A percentile compares a stretch with the other conserved stretches of the same genome.
phyloP scores from a whole-genome alignment of 371 early-diverging fungal species.

The Rhizopus delemar region DNA sequence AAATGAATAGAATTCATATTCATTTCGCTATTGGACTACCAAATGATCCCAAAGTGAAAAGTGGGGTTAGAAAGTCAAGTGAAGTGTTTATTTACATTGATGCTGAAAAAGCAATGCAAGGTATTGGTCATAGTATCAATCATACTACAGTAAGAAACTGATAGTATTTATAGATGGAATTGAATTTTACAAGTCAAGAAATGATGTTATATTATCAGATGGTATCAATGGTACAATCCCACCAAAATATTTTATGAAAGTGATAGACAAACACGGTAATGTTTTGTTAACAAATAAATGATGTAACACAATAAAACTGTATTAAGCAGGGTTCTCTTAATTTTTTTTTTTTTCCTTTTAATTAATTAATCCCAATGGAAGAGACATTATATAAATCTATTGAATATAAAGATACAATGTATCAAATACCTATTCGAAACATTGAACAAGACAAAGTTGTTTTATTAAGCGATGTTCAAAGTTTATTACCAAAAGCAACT shows the following conservation, averaged over 20 bases:
- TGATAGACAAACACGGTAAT: slow-evolving; percentile 38
- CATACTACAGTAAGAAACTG: background rate
- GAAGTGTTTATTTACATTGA: slow-evolving; percentile 79
- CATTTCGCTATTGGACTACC: slow-evolving; percentile 80
- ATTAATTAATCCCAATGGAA: slow-evolving; percentile 12
- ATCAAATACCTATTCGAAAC: slow-evolving; percentile 40
- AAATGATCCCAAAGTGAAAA: slow-evolving; percentile 69
- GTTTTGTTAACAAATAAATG: background rate
- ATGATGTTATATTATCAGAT: slow-evolving; percentile 77
- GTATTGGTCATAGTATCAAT: slow-evolving; percentile 25
- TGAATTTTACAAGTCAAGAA: slow-evolving; percentile 70
- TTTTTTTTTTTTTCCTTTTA: slow-evolving; percentile 6
- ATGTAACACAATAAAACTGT: background rate
- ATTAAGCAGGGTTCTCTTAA: background rate
- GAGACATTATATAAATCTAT: slow-evolving; percentile 25
- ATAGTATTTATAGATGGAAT: slow-evolving; percentile 60
- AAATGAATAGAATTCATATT: slow-evolving; percentile 88
- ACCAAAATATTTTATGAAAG: slow-evolving; percentile 64
- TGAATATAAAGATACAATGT: slow-evolving; percentile 35
- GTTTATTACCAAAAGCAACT: slow-evolving; percentile 41
- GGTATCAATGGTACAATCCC: slow-evolving; percentile 68
- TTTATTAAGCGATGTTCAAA: slow-evolving; percentile 41
- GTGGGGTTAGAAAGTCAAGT: slow-evolving; percentile 68
- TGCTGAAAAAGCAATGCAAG: slow-evolving; percentile 62
- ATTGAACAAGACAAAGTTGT: slow-evolving; percentile 33